Evolutionary conservation across 2,329 filamentous ascomycete species (phyloP).

Genomic region (Furcasterigmium furcatum): DNA sequence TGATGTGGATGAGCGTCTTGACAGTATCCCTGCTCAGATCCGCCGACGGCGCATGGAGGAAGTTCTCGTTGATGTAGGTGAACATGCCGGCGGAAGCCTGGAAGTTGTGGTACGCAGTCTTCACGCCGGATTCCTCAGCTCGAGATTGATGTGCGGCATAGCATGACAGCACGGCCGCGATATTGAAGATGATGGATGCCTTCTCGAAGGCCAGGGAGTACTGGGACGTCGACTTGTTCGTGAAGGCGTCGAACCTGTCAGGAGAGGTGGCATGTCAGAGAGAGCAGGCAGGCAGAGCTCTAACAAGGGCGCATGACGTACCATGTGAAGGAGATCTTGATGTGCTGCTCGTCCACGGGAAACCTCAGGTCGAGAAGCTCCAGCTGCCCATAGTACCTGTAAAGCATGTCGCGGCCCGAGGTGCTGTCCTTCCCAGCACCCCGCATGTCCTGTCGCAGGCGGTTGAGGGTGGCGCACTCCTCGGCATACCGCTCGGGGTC

Average conservation of each 20-base stretch:
- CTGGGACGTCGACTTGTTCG: constrained; percentile 93
- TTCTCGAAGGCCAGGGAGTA: constrained; percentile 98
- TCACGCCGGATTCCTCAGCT: constrained; percentile 87
- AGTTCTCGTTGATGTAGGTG: constrained; percentile 99
- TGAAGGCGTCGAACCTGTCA: constrained; percentile 96
- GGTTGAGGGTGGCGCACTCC: constrained; percentile 91
- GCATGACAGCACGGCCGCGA: constrained; percentile 92
- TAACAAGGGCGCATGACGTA: constrained; percentile 43
- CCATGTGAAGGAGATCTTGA: constrained; percentile 99
- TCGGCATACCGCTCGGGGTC: constrained; percentile 94
- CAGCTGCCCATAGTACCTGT: constrained; percentile 96
- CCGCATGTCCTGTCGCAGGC: constrained; percentile 95
- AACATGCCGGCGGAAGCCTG: constrained; percentile 99
- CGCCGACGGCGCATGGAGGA: constrained; percentile 93
- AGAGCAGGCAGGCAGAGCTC: not conserved
- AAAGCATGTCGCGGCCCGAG: constrained; percentile 86
- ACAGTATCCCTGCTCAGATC: constrained; percentile 94
- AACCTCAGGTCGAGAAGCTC: constrained; percentile 93
- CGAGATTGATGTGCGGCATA: constrained; percentile 92
- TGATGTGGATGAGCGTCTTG: constrained; percentile 88
- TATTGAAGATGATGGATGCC: constrained; percentile 99
- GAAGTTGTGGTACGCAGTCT: constrained; percentile 96
- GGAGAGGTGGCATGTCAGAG: constrained; percentile 3
- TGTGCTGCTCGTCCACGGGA: constrained; percentile 97
- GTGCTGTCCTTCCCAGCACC: constrained; percentile 96